phyloP scores from a whole-genome alignment of 495 filamentous ascomycete species.

The Diplogelasinospora grovesii region DNA sequence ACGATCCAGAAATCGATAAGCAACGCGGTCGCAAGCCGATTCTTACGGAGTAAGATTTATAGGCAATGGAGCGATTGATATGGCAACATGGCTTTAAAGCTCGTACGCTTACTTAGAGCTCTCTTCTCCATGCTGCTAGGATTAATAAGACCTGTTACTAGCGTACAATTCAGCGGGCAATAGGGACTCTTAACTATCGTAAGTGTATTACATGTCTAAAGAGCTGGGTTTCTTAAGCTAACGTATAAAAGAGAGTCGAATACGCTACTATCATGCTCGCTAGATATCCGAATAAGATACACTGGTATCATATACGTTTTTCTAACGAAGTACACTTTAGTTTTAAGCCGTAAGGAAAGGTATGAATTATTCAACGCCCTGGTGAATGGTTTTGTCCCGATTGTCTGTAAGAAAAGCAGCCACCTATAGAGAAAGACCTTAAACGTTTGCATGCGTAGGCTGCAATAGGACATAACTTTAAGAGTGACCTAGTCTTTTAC shows the following conservation, averaged over 20 bases:
- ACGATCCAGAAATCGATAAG: no score
- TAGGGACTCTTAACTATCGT: not conserved
- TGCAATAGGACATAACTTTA: not conserved
- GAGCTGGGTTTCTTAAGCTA: not conserved
- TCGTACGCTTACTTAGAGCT: not conserved
- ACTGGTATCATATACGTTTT: not conserved
- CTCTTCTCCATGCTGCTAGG: not conserved
- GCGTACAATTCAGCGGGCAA: not conserved
- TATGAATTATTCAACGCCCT: not conserved
- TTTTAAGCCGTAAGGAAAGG: not conserved
- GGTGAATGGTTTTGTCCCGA: not conserved
- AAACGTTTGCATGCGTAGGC: not conserved
- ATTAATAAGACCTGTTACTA: not conserved
- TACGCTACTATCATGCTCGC: no score
- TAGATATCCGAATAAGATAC: no score
- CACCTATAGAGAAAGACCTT: not conserved
- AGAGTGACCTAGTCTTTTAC: not conserved
- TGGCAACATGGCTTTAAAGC: not conserved
- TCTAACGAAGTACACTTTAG: not conserved
- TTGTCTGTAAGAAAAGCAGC: not conserved
- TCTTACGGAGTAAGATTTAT: no score
- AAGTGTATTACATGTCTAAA: not conserved
- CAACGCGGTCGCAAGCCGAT: no score
- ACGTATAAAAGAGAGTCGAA: not conserved
- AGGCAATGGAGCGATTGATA: not conserved